Evolutionary conservation across 345 rosid genomes (phyloP), one percentile per base, ranked within the genome.

Genomic region (Populus alba): DNA sequence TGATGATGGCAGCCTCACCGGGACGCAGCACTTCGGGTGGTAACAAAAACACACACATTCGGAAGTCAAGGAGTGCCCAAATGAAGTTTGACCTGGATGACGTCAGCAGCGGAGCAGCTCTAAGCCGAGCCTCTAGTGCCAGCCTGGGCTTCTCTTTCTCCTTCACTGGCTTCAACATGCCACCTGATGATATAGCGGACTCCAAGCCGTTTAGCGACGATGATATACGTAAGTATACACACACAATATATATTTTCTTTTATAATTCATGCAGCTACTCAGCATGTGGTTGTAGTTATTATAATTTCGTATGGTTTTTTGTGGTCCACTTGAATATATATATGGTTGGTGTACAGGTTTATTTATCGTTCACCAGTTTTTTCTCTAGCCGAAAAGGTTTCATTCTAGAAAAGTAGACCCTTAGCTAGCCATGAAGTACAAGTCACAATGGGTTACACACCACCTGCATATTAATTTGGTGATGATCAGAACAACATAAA

Each of bases 121-220:
- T 96, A 31, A 96, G 99, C 84, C 88, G 99, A 47, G 98, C 98
- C 7, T 96, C 99, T 0, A 96, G 99, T 35, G 99, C 99, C 23
- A 93, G 98, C 80, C 81, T 96, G 1, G 98, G 98, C 51, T 78
- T 96, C 33, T 92, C 99, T 16, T 96, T 93, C 80, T 93, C 98
- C 29, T 96, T 96, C 90, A 93, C 97, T 27, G 99, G 99, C 68
- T 96, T 96, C 87, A 85, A 86, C 73, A 51, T 92, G 84, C 98
- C 97, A 22, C 91, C 91, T 3, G 99, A 93, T 31, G 98, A 92
- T 75, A 87, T 91, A 35, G 86, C 91, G 45, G 94, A 93, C 86
- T 87, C 90, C 5, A 91, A 88, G 85, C 92, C 91, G 25, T 96
- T 93, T 74, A 93, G 98, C 83, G 99, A 96, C 77, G 99, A 91